Conservation (phyloP, 2,329 filamentous ascomycete species). For the Scopulariopsis brevicaulis region DNA sequence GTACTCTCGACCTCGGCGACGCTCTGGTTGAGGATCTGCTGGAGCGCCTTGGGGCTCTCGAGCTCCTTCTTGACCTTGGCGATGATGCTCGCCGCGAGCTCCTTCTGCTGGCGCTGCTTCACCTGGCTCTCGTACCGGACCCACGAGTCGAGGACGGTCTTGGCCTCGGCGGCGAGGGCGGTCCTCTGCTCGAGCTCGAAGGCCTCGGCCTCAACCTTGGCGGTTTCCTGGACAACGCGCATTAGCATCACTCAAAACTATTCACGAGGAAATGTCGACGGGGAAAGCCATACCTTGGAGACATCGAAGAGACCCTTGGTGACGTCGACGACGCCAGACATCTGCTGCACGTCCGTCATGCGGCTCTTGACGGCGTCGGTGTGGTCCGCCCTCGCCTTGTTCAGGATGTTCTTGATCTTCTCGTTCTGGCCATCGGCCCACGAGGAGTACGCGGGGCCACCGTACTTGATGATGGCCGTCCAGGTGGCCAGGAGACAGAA, state of each 20-base stretch:
- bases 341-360: slow-evolving; percentile 90
- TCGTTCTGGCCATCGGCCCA: slow-evolving; percentile 84
- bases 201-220: slow-evolving; percentile 86
- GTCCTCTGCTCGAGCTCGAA: slow-evolving; percentile 97
- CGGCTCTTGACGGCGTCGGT: slow-evolving; percentile 89
- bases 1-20: slow-evolving; percentile 91
- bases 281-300: slow-evolving; percentile 68
- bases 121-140: slow-evolving; percentile 97
- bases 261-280: background rate
- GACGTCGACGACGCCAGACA: slow-evolving; percentile 86
- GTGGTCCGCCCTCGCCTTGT: slow-evolving; percentile 88
- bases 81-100: slow-evolving; percentile 87
- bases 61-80: slow-evolving; percentile 98
- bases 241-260: background rate
- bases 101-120: slow-evolving; percentile 96
- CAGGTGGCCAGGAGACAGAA: slow-evolving; percentile 91
- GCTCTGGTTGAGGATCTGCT: slow-evolving; percentile 97
- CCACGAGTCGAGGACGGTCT: slow-evolving; percentile 94
- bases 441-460: slow-evolving; percentile 80
- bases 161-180: slow-evolving; percentile 83
- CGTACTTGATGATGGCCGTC: slow-evolving; percentile 84
- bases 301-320: slow-evolving; percentile 97
- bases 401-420: slow-evolving; percentile 92
- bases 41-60: slow-evolving; percentile 91
- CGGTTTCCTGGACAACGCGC: slow-evolving; percentile 67